Conservation (phyloP, 148 eudicot species). For the Rhododendron ferrugineum region DNA sequence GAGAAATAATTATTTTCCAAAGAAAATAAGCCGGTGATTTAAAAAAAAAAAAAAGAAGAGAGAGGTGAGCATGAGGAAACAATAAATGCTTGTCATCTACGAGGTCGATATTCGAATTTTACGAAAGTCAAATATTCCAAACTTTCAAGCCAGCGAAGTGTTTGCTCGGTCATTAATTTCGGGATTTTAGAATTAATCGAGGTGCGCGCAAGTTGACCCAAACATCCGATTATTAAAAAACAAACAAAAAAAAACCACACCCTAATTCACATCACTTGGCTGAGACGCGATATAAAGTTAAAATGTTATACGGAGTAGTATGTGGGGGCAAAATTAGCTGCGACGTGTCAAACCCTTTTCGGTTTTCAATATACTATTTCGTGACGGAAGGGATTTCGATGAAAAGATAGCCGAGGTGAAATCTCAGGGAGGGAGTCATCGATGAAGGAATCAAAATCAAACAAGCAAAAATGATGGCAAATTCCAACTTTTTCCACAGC, state of each 20-base stretch:
- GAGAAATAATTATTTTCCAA: not conserved
- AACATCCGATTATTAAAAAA: too few relatives aligned
- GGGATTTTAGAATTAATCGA: too few relatives aligned
- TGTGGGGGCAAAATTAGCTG: not conserved
- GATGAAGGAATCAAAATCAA: not conserved
- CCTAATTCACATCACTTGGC: not conserved
- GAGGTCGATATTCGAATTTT: too few relatives aligned
- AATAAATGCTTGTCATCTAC: too few relatives aligned
- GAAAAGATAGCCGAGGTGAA: not conserved
- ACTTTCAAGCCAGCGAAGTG: too few relatives aligned
- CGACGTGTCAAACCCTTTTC: not conserved
- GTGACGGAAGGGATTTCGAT: not conserved
- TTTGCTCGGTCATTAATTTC: too few relatives aligned
- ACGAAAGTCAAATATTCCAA: too few relatives aligned
- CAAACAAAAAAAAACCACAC: too few relatives aligned
- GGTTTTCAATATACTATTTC: not conserved
- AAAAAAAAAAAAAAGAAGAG: not conserved
- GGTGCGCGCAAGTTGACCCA: rapidly evolving
- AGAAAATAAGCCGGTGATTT: not conserved
- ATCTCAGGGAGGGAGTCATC: not conserved
- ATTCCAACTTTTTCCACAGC: not conserved
- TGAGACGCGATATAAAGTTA: too few relatives aligned
- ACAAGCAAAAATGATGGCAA: not conserved
- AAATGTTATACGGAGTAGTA: too few relatives aligned
- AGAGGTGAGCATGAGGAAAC: too few relatives aligned